phyloP scores from a whole-genome alignment of 345 rosid species.

The Citrus sinensis region DVS_A1.0 CM039166.1:23499001-23499500 shows the following conservation, averaged over 20 bases:
- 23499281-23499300: not conserved
- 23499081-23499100: conserved; percentile 45
- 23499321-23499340: not conserved
- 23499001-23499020: conserved; percentile 65
- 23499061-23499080: conserved; percentile 50
- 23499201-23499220: conserved; percentile 1
- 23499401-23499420: conserved; percentile 34
- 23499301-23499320: not conserved
- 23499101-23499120: conserved; percentile 23
- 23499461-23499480: conserved; percentile 27
- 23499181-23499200: not conserved
- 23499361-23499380: not conserved
- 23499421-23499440: conserved; percentile 16
- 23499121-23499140: conserved; percentile 26
- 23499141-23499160: conserved; percentile 50
- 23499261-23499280: not conserved
- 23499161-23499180: conserved; percentile 6
- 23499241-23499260: not conserved
- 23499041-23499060: conserved; percentile 74
- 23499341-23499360: not conserved
- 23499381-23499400: conserved; percentile 8
- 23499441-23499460: conserved; percentile 20
- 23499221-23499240: not conserved
- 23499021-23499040: conserved; percentile 75
- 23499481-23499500: conserved; percentile 31